Percentiles rank a stretch among this genome's conserved stretches.
phyloP scores from a whole-genome alignment of 371 early-diverging fungal genomes.

The Catenaria anguillulae region DNA sequence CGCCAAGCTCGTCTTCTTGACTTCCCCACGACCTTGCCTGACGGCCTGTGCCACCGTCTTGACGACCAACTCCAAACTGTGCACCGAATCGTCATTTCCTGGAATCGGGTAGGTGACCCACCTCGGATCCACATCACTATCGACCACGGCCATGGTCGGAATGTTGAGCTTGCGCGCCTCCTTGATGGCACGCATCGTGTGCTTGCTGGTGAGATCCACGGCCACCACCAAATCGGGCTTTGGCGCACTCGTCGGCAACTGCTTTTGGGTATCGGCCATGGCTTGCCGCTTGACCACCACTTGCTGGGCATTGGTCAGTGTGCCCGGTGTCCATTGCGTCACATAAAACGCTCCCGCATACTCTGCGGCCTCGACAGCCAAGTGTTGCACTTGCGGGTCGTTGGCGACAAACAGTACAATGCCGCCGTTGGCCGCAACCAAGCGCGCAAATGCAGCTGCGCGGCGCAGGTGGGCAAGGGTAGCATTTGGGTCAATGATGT shows the following conservation, averaged over 20 bases:
- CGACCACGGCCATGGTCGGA: conserved; percentile 81
- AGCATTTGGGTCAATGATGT: conserved; percentile 87
- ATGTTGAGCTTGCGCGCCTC: conserved; percentile 68
- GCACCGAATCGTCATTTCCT: conserved; percentile 81
- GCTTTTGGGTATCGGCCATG: conserved; percentile 21
- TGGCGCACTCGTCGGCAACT: conserved; percentile 32
- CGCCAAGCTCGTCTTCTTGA: no score
- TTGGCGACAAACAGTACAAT: conserved; percentile 82
- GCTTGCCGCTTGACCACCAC: conserved; percentile 29
- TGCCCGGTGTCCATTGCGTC: conserved; percentile 76
- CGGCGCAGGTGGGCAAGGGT: conserved; percentile 76
- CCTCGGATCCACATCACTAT: conserved; percentile 83
- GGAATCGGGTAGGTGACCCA: conserved; percentile 89
- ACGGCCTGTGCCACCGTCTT: conserved; percentile 64
- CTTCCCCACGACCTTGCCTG: conserved; percentile 33
- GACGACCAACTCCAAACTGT: conserved; percentile 68
- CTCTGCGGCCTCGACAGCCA: conserved; percentile 68
- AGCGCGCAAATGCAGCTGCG: conserved; percentile 56
- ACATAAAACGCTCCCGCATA: conserved; percentile 63
- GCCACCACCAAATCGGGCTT: conserved; percentile 80
- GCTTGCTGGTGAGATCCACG: conserved; percentile 50
- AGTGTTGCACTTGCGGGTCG: conserved; percentile 42
- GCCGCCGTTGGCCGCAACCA: conserved; percentile 64
- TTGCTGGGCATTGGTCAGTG: conserved; percentile 69
- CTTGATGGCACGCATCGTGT: conserved; percentile 59